Evolutionary conservation across 75 land plant genomes (phyloP).

Genomic region (Pseudotsuga menziesii): DNA sequence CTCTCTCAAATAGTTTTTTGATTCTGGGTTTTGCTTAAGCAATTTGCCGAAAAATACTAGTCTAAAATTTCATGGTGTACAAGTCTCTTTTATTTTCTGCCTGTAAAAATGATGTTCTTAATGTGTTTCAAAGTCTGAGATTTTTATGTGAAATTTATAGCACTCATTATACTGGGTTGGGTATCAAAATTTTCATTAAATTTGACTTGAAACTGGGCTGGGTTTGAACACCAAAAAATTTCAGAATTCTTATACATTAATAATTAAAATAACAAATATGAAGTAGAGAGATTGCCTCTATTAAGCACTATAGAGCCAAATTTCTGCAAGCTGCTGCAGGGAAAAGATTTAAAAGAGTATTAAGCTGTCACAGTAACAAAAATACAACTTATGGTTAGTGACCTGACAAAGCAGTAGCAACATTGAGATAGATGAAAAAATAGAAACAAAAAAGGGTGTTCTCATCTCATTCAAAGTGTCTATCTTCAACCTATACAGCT

Average conservation of each 20-base stretch:
- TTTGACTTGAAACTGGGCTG: no score
- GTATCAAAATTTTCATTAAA: no score
- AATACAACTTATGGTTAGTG: not conserved
- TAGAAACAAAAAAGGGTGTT: not conserved
- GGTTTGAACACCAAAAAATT: no score
- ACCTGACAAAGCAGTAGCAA: not conserved
- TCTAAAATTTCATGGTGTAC: no score
- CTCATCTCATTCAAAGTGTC: not conserved
- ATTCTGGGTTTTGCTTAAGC: no score
- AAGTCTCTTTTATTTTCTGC: no score
- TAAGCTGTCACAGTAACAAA: conserved; percentile 11
- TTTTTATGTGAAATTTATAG: no score
- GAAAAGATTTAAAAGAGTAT: conserved; percentile 79
- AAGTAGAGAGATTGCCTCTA: conserved; percentile 59
- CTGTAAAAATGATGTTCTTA: no score
- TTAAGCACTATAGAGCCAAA: conserved; percentile 86
- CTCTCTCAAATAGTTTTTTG: no score
- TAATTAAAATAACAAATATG: not conserved
- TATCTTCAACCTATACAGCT: not conserved
- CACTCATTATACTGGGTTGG: no score
- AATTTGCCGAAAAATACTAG: no score
- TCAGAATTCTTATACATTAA: not conserved
- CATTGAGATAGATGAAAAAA: not conserved
- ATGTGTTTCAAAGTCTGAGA: no score
- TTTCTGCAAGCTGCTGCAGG: conserved; percentile 80